A percentile compares a stretch with the other conserved stretches of the same genome.
phyloP scores from a whole-genome alignment of 441 rosid genomes.

The Omphalea diandra region DNA sequence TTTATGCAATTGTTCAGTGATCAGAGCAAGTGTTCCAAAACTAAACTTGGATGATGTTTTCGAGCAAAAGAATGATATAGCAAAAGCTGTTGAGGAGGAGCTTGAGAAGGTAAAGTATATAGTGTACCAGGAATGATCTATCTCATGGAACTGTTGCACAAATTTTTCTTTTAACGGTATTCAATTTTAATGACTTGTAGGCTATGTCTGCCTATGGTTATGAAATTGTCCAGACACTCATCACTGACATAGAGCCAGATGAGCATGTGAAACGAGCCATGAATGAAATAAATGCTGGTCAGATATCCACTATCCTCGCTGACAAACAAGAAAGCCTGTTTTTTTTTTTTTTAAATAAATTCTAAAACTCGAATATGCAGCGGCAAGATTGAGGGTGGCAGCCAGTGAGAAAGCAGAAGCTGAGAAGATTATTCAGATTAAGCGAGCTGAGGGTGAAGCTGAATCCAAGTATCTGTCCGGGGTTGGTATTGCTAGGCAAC shows the following conservation, averaged over 20 bases:
- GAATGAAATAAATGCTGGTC: constrained; percentile 80
- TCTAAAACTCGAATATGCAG: too few relatives aligned
- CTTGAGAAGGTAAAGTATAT: constrained; percentile 36
- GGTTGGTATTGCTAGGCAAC: constrained; percentile 50
- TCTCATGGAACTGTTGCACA: too few relatives aligned
- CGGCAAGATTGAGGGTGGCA: constrained; percentile 51
- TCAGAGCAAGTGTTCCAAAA: constrained; percentile 34
- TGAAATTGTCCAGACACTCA: constrained; percentile 65
- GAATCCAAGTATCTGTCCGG: constrained; percentile 53
- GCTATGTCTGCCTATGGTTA: constrained; percentile 61
- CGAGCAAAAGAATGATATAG: constrained; percentile 39
- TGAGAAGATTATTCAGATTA: constrained; percentile 53
- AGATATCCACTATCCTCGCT: background rate
- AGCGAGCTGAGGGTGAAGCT: constrained; percentile 53
- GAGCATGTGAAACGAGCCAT: constrained; percentile 63
- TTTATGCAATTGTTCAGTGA: constrained; percentile 14
- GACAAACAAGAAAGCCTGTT: too few relatives aligned
- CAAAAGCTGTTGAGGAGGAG: constrained; percentile 38
- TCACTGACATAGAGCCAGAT: constrained; percentile 65
- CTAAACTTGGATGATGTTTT: constrained; percentile 30
- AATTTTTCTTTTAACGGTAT: too few relatives aligned
- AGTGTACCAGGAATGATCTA: too few relatives aligned
- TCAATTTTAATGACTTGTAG: constrained; percentile 11
- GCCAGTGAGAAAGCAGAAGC: constrained; percentile 58
- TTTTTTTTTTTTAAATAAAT: too few relatives aligned